Base-by-base conservation (phyloP, 106 monocot species). In the Dendrobium nobile region DNA sequence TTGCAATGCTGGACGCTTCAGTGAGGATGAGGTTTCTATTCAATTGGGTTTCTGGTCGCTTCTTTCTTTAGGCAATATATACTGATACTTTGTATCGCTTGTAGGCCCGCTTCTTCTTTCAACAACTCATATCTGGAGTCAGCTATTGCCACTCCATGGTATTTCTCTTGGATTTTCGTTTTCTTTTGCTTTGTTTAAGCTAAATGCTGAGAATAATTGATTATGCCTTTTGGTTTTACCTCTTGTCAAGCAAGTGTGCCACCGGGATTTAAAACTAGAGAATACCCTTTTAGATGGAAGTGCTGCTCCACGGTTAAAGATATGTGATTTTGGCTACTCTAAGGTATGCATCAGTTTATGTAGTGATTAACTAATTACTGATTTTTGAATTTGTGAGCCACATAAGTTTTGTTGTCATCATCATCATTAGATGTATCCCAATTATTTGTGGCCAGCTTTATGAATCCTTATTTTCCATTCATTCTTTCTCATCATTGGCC, bases 281-380 rank as follows among this genome's bases (percentile, higher is more conserved):
- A 98, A 98, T 77, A 94, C 97, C 15, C 85, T 98, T 56, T 85
- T 98, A 68, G 94, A 98, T 92, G 97, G 97, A 77, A 98, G 97
- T 79, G 51, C 79, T 59, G 94, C 92, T 68, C 97, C 97, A 76
- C 90, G 97, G 31, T 61, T 98, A 65, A 98, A 98, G 90, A 98
- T 98, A 79, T 98, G 97, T 82, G 97, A 98, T 84, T 98, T 98
- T 91, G 97, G 97, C 33, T 98, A 98, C 85, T 98, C 97, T 22
- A 98, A 98, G 97, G 97, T 98, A 72, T 72, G 72, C 72, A 37
- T 4, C 37, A 16, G 37, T 17, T 33, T 40, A 4, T 72, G 13
- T 72, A 28, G 22, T 33, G 13, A 72, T 40, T 72, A 37, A 26
- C 72, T 72, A 26, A 72, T 72, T 13, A 17, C 37, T 33, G 72